Percentiles rank a stretch among this genome's conserved stretches.
Conservation (phyloP, 2,329 filamentous ascomycete species). For the Metarhizium album region DNA sequence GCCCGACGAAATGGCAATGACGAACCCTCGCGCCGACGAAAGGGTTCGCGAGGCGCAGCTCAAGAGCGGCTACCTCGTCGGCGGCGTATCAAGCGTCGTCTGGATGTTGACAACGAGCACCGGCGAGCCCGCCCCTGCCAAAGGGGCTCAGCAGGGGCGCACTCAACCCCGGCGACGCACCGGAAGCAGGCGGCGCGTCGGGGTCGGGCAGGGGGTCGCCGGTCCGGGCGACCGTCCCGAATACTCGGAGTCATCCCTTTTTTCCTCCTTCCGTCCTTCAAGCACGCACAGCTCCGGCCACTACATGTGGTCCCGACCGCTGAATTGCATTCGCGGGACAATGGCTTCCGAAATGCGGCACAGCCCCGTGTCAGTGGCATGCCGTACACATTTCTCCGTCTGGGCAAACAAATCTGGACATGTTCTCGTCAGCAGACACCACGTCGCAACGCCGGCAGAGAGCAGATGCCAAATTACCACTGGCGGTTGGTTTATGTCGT, state of each 20-base stretch:
- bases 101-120: conserved; percentile 25
- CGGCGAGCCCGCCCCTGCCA: no score
- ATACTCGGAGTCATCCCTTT: no score
- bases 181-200: conserved; percentile 19
- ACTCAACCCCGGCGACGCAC: conserved; percentile 22
- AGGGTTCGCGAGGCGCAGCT: no score
- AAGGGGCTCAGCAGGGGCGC: conserved; percentile 22
- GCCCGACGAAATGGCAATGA: no score
- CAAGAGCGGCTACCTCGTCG: conserved; percentile 17
- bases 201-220: neutral
- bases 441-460: neutral
- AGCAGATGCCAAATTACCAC: neutral
- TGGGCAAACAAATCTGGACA: neutral
- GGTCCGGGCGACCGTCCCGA: neutral
- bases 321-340: no score
- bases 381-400: no score
- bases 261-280: no score
- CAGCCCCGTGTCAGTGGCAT: no score
- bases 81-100: conserved; percentile 29
- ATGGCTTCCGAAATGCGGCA: no score
- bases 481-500: neutral
- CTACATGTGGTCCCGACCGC: no score
- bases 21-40: no score
- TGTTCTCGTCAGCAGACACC: neutral
- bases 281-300: no score